A percentile compares a stretch with the other conserved stretches of the same genome.
Evolutionary conservation across 2,329 filamentous ascomycete species (phyloP).

Genomic region (Aureobasidium sp.): DNA sequence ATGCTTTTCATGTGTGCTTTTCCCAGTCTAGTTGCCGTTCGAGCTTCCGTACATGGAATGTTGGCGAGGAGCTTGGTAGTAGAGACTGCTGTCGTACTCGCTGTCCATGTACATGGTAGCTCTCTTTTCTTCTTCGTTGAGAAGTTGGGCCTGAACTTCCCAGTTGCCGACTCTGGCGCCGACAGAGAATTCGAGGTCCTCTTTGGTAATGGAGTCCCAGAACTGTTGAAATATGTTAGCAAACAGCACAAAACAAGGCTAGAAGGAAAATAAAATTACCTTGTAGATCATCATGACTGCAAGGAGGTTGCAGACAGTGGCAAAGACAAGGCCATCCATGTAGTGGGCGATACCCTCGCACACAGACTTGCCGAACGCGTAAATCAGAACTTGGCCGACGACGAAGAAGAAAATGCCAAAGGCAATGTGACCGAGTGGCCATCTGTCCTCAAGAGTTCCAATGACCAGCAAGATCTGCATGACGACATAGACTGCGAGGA

Average conservation of each 20-base stretch:
- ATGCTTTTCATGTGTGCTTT: no score
- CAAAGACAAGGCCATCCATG: constrained; percentile 88
- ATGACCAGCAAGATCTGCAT: constrained; percentile 85
- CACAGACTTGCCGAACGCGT: constrained; percentile 79
- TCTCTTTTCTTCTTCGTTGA: constrained; percentile 73
- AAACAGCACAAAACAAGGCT: not conserved
- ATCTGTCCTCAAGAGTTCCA: constrained; percentile 87
- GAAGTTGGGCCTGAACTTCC: constrained; percentile 83
- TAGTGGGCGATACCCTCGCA: constrained; percentile 85
- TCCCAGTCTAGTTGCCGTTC: constrained; percentile 3
- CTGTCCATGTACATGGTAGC: constrained; percentile 66
- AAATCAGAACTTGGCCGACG: constrained; percentile 84
- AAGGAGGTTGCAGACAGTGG: constrained; percentile 85
- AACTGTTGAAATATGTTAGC: constrained; percentile 51
- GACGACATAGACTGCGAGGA: constrained; percentile 74
- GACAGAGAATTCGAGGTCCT: constrained; percentile 97
- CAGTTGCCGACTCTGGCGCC: constrained; percentile 93
- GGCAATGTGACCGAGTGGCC: constrained; percentile 85
- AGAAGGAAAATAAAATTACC: constrained; percentile 40
- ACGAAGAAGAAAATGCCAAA: constrained; percentile 91
- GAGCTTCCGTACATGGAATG: constrained; percentile 17
- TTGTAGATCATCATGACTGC: constrained; percentile 99
- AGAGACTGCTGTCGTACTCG: constrained; percentile 48
- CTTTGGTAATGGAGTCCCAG: constrained; percentile 98
- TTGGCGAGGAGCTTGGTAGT: constrained; percentile 28